phyloP scores from a whole-genome alignment of 129 eudicot genomes.

The Helichrysum umbraculigerum region DNA sequence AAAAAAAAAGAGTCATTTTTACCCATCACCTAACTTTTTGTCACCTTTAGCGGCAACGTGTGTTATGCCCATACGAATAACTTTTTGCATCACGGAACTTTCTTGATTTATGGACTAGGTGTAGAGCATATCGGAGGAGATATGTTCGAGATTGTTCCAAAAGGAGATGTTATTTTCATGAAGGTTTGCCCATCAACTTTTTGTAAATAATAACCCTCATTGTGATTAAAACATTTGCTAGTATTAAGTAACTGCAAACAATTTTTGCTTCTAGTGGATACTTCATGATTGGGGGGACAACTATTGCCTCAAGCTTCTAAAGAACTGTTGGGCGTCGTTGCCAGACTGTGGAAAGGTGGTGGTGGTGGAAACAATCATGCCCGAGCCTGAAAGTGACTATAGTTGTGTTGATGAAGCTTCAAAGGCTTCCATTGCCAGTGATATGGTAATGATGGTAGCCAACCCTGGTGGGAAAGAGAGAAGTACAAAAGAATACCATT shows the following conservation, averaged over 20 bases:
- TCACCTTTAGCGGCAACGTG: not conserved
- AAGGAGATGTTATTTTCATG: slow-evolving; percentile 40
- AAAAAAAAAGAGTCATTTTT: no score
- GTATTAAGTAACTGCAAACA: not conserved
- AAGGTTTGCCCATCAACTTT: slow-evolving; percentile 22
- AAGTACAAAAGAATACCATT: slow-evolving; percentile 26
- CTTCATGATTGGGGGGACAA: slow-evolving; percentile 42
- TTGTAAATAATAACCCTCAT: not conserved
- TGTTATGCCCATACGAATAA: not conserved
- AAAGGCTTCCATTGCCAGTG: slow-evolving; percentile 13
- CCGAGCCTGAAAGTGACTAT: slow-evolving; percentile 14
- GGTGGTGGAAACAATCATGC: slow-evolving; percentile 30
- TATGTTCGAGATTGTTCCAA: slow-evolving; percentile 34
- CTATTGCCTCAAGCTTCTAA: slow-evolving; percentile 30
- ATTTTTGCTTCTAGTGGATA: slow-evolving; percentile 26
- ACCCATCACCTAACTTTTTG: not conserved
- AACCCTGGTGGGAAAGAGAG: slow-evolving; percentile 39
- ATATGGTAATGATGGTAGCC: slow-evolving; percentile 29
- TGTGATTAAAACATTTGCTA: not conserved
- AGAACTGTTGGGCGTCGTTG: slow-evolving; percentile 33
- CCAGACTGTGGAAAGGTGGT: slow-evolving; percentile 40
- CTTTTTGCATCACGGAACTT: not conserved
- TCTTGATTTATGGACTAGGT: not conserved
- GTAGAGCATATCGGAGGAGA: slow-evolving; percentile 39
- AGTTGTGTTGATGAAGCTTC: slow-evolving; percentile 9